phyloP scores from a whole-genome alignment of 2,329 filamentous ascomycete genomes.

The Cytospora schulzeri region DNA sequence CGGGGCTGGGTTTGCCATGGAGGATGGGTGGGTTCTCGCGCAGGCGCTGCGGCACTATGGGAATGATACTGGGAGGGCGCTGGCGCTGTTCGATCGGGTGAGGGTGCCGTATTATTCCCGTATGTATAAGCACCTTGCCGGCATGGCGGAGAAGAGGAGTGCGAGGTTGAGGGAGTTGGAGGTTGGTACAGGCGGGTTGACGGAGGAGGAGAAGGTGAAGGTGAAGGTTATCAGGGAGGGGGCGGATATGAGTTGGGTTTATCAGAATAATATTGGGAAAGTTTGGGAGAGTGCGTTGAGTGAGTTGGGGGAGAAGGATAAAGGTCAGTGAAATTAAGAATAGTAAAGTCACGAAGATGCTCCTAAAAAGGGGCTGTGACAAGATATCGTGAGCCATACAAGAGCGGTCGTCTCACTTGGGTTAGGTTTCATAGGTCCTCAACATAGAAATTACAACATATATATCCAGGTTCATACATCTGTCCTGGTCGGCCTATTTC shows the following conservation, averaged over 20 bases:
- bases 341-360: neutral
- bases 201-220: slow-evolving; percentile 27
- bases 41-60: slow-evolving; percentile 33
- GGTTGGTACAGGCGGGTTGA: slow-evolving; percentile 15
- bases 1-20: slow-evolving; percentile 43
- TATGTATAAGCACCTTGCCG: slow-evolving; percentile 32
- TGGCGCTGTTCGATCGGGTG: slow-evolving; percentile 34
- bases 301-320: neutral
- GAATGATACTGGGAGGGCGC: slow-evolving; percentile 32
- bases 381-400: neutral
- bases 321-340: neutral
- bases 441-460: neutral
- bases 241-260: slow-evolving; percentile 29
- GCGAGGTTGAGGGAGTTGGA: slow-evolving; percentile 23
- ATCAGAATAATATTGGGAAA: slow-evolving; percentile 28
- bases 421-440: neutral
- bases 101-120: slow-evolving; percentile 36
- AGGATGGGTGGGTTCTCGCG: slow-evolving; percentile 37
- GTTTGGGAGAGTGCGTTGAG: slow-evolving; percentile 23
- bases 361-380: too few relatives aligned
- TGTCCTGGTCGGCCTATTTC: too few relatives aligned
- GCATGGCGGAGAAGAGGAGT: slow-evolving; percentile 15
- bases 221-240: slow-evolving; percentile 27
- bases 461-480: neutral
- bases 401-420: neutral